Conservation (phyloP, 148 eudicot genomes). For the Rhododendron williamsianum region DNA sequence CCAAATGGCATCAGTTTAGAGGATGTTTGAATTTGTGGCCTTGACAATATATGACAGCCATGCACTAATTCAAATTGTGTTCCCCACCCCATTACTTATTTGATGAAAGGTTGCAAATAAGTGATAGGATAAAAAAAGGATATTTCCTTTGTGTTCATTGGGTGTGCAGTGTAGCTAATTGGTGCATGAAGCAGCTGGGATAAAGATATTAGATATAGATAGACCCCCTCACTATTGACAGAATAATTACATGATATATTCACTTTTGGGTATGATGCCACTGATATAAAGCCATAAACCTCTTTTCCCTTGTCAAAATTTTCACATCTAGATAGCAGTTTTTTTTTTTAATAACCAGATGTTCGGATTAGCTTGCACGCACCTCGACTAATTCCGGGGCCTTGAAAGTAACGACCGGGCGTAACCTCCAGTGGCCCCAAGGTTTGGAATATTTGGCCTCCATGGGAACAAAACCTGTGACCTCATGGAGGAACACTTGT, state of each 20-base stretch:
- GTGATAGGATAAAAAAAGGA: not conserved
- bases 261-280: not conserved
- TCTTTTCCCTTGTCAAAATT: not conserved
- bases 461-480: too few relatives aligned
- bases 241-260: not conserved
- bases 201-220: not conserved
- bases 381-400: too few relatives aligned
- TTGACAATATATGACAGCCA: not conserved
- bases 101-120: not conserved
- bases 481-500: too few relatives aligned
- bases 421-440: too few relatives aligned
- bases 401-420: too few relatives aligned
- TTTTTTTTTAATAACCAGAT: too few relatives aligned
- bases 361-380: too few relatives aligned
- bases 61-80: too few relatives aligned
- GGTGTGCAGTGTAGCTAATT: not conserved
- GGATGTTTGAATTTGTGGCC: slow-evolving; percentile 6
- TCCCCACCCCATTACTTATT: not conserved
- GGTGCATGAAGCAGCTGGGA: not conserved
- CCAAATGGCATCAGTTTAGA: not conserved
- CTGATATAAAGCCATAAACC: not conserved
- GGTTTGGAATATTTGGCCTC: too few relatives aligned
- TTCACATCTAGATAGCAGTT: not conserved
- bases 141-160: not conserved
- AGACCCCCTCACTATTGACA: not conserved